phyloP scores from a whole-genome alignment of 495 filamentous ascomycete species.

The Chaetomidium leptoderma region DNA sequence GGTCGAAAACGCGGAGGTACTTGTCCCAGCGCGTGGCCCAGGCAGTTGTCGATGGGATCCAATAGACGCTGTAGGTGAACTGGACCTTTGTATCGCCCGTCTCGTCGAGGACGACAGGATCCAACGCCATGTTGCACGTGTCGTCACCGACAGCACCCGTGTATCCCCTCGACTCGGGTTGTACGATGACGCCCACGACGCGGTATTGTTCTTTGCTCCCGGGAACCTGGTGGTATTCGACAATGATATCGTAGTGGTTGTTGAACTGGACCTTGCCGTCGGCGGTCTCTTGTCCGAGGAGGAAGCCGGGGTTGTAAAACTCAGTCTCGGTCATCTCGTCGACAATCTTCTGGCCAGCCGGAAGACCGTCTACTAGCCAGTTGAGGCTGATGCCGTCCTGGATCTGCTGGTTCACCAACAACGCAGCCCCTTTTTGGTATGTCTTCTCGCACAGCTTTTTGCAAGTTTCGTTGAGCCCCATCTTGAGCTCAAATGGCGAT shows the following conservation, averaged over 20 bases:
- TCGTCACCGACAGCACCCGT: slow-evolving; percentile 52
- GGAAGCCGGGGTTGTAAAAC: slow-evolving; percentile 86
- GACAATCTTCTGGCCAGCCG: slow-evolving; percentile 71
- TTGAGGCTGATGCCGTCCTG: slow-evolving; percentile 81
- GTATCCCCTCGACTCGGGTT: slow-evolving; percentile 67
- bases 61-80: slow-evolving; percentile 89
- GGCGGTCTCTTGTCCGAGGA: slow-evolving; percentile 59
- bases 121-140: slow-evolving; percentile 54
- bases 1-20: slow-evolving; percentile 91
- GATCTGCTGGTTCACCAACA: slow-evolving; percentile 80
- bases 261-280: slow-evolving; percentile 59
- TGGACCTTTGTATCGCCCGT: slow-evolving; percentile 60
- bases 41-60: slow-evolving; percentile 69
- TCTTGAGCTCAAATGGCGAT: slow-evolving; percentile 81
- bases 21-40: slow-evolving; percentile 99
- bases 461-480: slow-evolving; percentile 80
- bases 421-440: slow-evolving; percentile 63
- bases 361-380: slow-evolving; percentile 91
- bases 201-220: slow-evolving; percentile 58
- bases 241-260: slow-evolving; percentile 91
- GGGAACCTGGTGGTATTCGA: slow-evolving; percentile 82
- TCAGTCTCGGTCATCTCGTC: slow-evolving; percentile 68
- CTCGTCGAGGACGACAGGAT: slow-evolving; percentile 61
- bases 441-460: slow-evolving; percentile 66
- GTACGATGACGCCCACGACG: slow-evolving; percentile 85